Percentiles rank a stretch among this genome's conserved stretches.
Conservation (phyloP, 2,329 filamentous ascomycete species). For the Penicillium sp. region DNA sequence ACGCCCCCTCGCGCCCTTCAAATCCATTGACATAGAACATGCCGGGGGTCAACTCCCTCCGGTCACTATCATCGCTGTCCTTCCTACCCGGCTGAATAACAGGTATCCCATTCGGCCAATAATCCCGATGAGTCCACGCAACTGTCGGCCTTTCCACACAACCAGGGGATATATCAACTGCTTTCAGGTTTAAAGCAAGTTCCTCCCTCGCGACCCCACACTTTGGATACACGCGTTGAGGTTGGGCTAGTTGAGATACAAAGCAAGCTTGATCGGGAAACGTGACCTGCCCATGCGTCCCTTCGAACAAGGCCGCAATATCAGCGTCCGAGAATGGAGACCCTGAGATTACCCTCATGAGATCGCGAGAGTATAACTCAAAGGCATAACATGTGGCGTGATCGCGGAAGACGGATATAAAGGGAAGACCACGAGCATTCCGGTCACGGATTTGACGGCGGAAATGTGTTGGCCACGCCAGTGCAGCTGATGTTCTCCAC, state of each 20-base stretch:
- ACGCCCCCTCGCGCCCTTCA: not conserved
- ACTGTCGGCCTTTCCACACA: not conserved
- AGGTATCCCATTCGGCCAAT: conserved; percentile 7
- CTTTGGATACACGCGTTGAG: not conserved
- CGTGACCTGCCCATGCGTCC: not conserved
- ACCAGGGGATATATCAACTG: not conserved
- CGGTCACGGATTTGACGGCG: not conserved
- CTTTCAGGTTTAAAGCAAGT: not conserved
- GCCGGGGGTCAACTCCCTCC: conserved; percentile 2
- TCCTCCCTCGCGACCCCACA: not conserved
- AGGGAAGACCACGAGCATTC: not conserved
- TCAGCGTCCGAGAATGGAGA: conserved; percentile 4
- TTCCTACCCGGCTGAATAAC: not conserved
- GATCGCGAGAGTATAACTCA: not conserved
- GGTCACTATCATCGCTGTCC: not conserved
- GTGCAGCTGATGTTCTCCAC: not conserved
- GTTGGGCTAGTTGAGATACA: not conserved
- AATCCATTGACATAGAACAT: conserved; percentile 2
- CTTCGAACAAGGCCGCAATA: conserved; percentile 1
- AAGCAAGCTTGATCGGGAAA: conserved; percentile 9
- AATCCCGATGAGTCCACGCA: conserved; percentile 9
- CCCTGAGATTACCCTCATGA: not conserved
- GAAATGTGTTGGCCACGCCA: not conserved
- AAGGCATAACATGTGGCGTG: not conserved
- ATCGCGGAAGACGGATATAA: not conserved